Base-by-base conservation (phyloP, 805 yeast genomes). In the Barnettozyma populi region DNA sequence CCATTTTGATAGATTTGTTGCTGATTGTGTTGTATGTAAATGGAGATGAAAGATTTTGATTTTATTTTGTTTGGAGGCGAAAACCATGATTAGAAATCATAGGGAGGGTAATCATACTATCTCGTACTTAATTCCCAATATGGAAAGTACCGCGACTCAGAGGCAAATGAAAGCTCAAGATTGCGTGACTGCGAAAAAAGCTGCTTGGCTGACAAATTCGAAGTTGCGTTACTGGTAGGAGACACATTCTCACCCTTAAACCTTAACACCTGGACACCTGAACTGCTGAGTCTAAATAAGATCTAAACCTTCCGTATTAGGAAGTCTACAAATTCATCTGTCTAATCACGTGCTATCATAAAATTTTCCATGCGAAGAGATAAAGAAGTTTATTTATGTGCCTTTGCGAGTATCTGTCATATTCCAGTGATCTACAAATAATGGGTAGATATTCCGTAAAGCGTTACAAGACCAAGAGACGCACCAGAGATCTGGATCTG, bases 361-460 rank as follows among this genome's bases (percentile, higher is more conserved):
- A 40, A 40, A 35, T 44, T 40, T 39, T 47, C 29, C 19, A 23
- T 11, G 41, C 34, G 45, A 45, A 32, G 43, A 45, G 45, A 29
- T 39, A 39, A 39, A 39, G 42, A 39, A 39, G 16, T 23, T 24
- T 23, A 16, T 39, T 21, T 36, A 36, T 20, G 40, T 36, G 27
- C 21, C 27, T 36, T 21, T 36, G 18, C 21, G 40, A 14, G 18
- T 19, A 38, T n/a, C 35, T 23, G 27, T 32, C 16, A 29, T 29
- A 36, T 9, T 41, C 27, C 36, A 21, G 18, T 21, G 24, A 13
- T 46, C 40, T 32, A 14, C 5, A 44, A 40, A 60, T 38, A 39
- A 88, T 88, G 96, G 96, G 96, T 47, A 80, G 95, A 72, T 86
- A 86, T 63, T 82, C 90, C 50, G 90, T 86, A 23, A 84, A 80